phyloP scores from a whole-genome alignment of 208 protist species.

The Trypanosoma cruzi region DNA sequence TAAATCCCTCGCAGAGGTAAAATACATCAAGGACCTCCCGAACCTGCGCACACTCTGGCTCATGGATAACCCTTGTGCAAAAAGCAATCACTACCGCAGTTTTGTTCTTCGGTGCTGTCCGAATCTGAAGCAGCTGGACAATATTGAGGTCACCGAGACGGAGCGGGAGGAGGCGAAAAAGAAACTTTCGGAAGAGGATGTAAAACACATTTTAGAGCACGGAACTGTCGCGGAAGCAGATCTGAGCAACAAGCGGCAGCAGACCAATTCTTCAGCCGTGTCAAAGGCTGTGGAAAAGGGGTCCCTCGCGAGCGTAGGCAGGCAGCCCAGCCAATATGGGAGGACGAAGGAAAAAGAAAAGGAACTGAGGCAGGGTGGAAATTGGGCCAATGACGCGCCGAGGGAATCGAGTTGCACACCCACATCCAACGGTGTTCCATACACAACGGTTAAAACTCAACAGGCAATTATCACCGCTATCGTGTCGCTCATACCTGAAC shows the following conservation, averaged over 20 bases:
- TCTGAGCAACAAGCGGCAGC: background rate
- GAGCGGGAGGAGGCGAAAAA: constrained; percentile 60
- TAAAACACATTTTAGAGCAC: constrained; percentile 66
- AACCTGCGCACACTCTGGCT: constrained; percentile 91
- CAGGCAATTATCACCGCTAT: constrained; percentile 82
- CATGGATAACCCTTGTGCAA: constrained; percentile 92
- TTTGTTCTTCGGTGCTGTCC: constrained; percentile 88
- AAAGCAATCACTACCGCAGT: constrained; percentile 80
- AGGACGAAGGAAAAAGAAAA: background rate
- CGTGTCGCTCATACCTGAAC: constrained; percentile 80
- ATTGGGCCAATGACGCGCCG: background rate
- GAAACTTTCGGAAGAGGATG: constrained; percentile 49
- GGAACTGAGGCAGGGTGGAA: background rate
- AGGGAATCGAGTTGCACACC: background rate
- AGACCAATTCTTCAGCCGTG: background rate
- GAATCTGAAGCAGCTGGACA: constrained; percentile 86
- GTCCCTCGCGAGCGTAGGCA: background rate
- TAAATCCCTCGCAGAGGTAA: constrained; percentile 72
- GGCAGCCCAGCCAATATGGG: constrained; percentile 2
- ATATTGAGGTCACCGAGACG: constrained; percentile 65
- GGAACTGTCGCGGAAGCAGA: background rate
- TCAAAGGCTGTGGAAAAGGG: background rate
- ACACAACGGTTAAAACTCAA: constrained; percentile 62
- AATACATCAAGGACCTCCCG: constrained; percentile 58
- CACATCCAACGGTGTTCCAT: background rate